These are phyloP conservation scores for Ustilago tritici DNA, from an alignment of 1,284 basidiomycete genomes.

Conservation along the genomic window DNA sequence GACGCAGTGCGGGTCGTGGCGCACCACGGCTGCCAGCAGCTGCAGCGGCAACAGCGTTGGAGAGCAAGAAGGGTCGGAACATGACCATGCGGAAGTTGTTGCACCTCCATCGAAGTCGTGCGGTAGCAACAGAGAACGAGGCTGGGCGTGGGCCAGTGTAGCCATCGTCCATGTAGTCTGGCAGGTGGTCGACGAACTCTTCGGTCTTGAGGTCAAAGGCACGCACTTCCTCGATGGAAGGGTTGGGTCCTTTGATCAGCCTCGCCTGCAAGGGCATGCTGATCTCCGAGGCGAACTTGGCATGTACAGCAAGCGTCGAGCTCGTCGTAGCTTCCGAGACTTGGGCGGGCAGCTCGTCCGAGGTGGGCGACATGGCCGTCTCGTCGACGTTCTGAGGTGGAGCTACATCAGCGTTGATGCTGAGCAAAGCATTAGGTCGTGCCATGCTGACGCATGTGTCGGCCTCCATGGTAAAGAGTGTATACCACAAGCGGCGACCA, in stretches of 20 bases:
- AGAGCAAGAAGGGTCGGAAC: slow-evolving; percentile 54
- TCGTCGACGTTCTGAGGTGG: slow-evolving; percentile 50
- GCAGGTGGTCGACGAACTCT: slow-evolving; percentile 49
- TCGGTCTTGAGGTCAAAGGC: slow-evolving; percentile 50
- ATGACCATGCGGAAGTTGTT: slow-evolving; percentile 58
- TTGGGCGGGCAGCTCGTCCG: slow-evolving; percentile 35
- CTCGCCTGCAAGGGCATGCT: slow-evolving; percentile 49
- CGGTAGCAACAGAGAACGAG: slow-evolving; percentile 48
- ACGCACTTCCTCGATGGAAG: slow-evolving; percentile 51
- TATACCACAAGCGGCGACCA: slow-evolving; percentile 48
- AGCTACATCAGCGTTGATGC: slow-evolving; percentile 47
- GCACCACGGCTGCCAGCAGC: slow-evolving; percentile 38
- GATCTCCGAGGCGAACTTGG: slow-evolving; percentile 50
- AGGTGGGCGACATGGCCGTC: slow-evolving; percentile 44
- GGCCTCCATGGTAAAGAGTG: slow-evolving; percentile 55
- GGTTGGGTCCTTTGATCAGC: slow-evolving; percentile 42
- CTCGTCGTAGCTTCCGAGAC: slow-evolving; percentile 38
- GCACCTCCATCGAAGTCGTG: slow-evolving; percentile 48
- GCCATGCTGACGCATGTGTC: slow-evolving; percentile 52
- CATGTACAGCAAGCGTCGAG: slow-evolving; percentile 48
- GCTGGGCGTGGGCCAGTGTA: slow-evolving; percentile 33
- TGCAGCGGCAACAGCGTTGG: slow-evolving; percentile 44
- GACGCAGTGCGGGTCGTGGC: slow-evolving; percentile 35
- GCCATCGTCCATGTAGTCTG: slow-evolving; percentile 47
- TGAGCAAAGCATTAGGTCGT: slow-evolving; percentile 45